Evolutionary conservation across 768 basidiomycete genomes (phyloP), one percentile per base, ranked within the genome.

Genomic region (Pisolithus orientalis): DNA sequence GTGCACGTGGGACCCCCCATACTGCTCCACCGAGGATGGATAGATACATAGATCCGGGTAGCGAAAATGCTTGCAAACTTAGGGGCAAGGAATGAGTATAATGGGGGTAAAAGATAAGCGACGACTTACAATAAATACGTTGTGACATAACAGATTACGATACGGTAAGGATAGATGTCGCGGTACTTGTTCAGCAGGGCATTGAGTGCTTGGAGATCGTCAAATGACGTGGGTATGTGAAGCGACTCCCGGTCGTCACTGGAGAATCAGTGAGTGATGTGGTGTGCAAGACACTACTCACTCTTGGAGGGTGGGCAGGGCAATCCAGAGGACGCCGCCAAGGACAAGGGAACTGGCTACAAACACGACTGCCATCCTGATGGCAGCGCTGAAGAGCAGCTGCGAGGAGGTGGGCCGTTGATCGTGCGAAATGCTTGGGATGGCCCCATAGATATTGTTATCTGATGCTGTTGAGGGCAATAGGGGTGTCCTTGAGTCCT

Each of bases 21-120:
- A 96, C 88, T 0, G 95, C 95, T 32, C 95, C 95, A 17, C 90
- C 94, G 11, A 97, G 83, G 62, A 98, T 96, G 49, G 93, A 93
- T 45, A 98, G 81, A 65, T 98, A 98, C 94, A 98, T 95, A 40
- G 93, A 95, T 1, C 94, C 94, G 0, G 95, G 94, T 13, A 97
- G 78, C 6, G 94, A 94, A 71, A 97, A 98, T 0, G 93, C 92
- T 75, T 98, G 94, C 6, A 97, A 76, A 71, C 94, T 95, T 63
- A 9, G 38, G 21, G 10, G 25, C 21, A 48, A 21, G 53, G 39
- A 40, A 43, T 56, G 58, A 52, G 45, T 16, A 54, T 16, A 63
- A 52, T n/a, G 32, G 29, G 24, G 28, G 49, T 14, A 24, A 25
- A n/a, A 42, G 44, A 47, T 32, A 56, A 9, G 56, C 51, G 32